Conservation (phyloP, 192 early-diverging fungal species). For the Backusella macrospora region DNA sequence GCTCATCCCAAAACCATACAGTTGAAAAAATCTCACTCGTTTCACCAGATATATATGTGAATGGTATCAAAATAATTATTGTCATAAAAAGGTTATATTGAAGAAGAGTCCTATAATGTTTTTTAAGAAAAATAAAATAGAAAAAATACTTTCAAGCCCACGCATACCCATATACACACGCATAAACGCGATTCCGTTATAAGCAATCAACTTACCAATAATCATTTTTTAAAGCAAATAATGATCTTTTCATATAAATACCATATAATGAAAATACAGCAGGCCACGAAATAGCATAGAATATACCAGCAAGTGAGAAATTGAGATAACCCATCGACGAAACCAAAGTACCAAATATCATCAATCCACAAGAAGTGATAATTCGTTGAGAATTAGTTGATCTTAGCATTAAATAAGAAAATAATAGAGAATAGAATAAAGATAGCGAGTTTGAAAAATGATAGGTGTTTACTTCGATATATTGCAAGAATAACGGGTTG, state of each 20-base stretch:
- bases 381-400: conserved; percentile 44
- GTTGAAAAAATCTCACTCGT: conserved; percentile 41
- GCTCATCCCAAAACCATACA: conserved; percentile 51
- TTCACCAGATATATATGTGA: conserved; percentile 58
- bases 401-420: conserved; percentile 54
- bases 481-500: conserved; percentile 61
- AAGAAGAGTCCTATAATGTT: conserved; percentile 45
- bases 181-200: neutral
- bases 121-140: neutral
- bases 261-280: conserved; percentile 63
- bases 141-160: neutral
- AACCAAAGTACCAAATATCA: conserved; percentile 58
- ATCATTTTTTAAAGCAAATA: conserved; percentile 14
- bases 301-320: conserved; percentile 54
- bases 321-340: conserved; percentile 61
- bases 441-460: conserved; percentile 64
- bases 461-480: conserved; percentile 66
- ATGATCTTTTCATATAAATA: conserved; percentile 62
- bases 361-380: conserved; percentile 50
- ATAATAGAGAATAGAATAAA: conserved; percentile 61
- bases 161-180: neutral
- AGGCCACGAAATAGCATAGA: conserved; percentile 59
- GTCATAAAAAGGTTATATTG: conserved; percentile 62
- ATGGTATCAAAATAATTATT: conserved; percentile 50
- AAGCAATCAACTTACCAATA: neutral